Evolutionary conservation across 495 filamentous ascomycete genomes (phyloP).

Genomic region (Neurospora terricola): DNA sequence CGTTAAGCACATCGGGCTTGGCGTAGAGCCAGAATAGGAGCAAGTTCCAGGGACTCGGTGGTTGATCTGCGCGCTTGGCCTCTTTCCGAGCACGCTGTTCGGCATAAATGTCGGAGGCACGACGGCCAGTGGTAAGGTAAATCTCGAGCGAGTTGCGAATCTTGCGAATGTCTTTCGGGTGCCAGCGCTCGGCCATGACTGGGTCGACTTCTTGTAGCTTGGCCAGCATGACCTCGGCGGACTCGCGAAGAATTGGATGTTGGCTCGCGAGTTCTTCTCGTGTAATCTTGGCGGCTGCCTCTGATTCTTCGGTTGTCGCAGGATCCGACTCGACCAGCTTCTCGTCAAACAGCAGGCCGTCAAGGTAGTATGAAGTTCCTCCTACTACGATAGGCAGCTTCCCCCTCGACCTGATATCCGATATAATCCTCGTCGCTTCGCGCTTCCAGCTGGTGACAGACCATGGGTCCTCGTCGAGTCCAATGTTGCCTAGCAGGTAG

Average conservation of each 20-base stretch:
- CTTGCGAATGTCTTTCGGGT: constrained; percentile 84
- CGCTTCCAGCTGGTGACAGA: constrained; percentile 61
- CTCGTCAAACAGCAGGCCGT: constrained; percentile 73
- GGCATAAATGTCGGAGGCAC: constrained; percentile 79
- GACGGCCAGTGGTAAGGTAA: constrained; percentile 65
- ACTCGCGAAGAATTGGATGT: constrained; percentile 62
- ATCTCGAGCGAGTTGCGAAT: constrained; percentile 87
- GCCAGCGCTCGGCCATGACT: constrained; percentile 82
- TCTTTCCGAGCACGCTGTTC: constrained; percentile 47
- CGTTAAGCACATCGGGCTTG: constrained; percentile 50
- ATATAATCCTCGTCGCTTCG: constrained; percentile 58
- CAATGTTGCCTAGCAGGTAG: constrained; percentile 73
- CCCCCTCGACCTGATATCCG: constrained; percentile 64
- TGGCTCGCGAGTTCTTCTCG: constrained; percentile 30
- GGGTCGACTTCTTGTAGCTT: constrained; percentile 76
- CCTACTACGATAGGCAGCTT: constrained; percentile 86
- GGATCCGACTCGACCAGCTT: constrained; percentile 42
- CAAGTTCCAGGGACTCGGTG: constrained; percentile 44
- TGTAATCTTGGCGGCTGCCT: constrained; percentile 5
- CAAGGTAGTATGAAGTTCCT: constrained; percentile 90
- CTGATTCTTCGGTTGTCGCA: constrained; percentile 9
- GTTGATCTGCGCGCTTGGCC: constrained; percentile 8
- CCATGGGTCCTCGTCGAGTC: constrained; percentile 70
- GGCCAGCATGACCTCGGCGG: constrained; percentile 58
- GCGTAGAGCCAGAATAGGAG: constrained; percentile 87